A percentile compares a stretch with the other conserved stretches of the same genome.
phyloP scores from a whole-genome alignment of 163 green algal species.

The Smithsoniella earleae region DNA sequence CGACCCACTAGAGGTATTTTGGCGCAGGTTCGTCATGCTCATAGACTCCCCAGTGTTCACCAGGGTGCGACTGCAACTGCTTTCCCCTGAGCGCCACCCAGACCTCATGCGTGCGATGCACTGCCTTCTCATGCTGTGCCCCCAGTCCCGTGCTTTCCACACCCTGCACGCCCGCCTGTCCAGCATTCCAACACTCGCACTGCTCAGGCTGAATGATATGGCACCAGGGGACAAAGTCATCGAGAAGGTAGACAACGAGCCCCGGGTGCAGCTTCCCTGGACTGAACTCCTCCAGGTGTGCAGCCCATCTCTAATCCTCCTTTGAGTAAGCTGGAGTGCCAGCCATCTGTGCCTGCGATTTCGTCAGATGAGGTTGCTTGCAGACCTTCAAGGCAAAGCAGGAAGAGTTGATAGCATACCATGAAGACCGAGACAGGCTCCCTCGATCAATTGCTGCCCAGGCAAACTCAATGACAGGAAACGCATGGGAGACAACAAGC shows the following conservation, averaged over 20 bases:
- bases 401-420: slow-evolving; percentile 19
- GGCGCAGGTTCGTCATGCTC: slow-evolving; percentile 66
- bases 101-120: slow-evolving; percentile 70
- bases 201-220: slow-evolving; percentile 50
- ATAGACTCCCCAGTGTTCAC: slow-evolving; percentile 89
- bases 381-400: slow-evolving; percentile 28
- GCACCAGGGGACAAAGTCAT: neutral
- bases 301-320: neutral
- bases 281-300: slow-evolving; percentile 1
- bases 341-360: neutral
- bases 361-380: neutral
- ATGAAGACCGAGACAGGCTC: slow-evolving; percentile 19
- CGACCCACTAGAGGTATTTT: too few relatives aligned
- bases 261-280: slow-evolving; percentile 14
- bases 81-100: slow-evolving; percentile 58
- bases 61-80: slow-evolving; percentile 71
- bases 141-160: slow-evolving; percentile 76
- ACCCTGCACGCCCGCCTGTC: slow-evolving; percentile 60
- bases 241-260: neutral
- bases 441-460: neutral
- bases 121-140: slow-evolving; percentile 84
- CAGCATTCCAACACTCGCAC: slow-evolving; percentile 43
- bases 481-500: slow-evolving; percentile 11
- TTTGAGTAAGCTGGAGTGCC: neutral
- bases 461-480: neutral